These are phyloP conservation scores for Guyanaporus albipodus DNA, from an alignment of 768 basidiomycete species.

Conservation along the genomic window DNA sequence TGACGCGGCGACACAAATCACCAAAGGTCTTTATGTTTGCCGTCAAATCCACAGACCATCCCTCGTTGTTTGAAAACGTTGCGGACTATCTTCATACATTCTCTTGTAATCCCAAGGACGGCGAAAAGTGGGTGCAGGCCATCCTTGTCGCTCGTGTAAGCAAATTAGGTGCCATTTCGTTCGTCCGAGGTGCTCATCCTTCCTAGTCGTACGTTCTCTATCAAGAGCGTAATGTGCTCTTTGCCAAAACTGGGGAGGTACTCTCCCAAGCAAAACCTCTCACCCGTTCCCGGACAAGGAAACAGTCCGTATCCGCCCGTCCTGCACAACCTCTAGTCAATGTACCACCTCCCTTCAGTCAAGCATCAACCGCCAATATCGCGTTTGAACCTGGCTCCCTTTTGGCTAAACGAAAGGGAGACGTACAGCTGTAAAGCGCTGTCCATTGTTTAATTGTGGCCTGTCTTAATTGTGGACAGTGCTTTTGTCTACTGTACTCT, in stretches of 20 bases:
- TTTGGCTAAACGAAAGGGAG: conserved; percentile 50
- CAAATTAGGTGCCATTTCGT: background rate
- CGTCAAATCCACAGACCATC: conserved; percentile 83
- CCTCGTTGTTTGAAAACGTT: conserved; percentile 81
- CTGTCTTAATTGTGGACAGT: conserved; percentile 3
- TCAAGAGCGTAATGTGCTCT: conserved; percentile 65
- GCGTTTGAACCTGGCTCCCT: conserved; percentile 77
- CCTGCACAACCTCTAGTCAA: conserved; percentile 47
- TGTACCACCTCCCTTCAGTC: conserved; percentile 40
- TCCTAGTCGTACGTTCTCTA: conserved; percentile 75
- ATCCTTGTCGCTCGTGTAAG: conserved; percentile 81
- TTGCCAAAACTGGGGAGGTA: conserved; percentile 33
- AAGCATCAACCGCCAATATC: conserved; percentile 32
- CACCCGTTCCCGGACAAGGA: conserved; percentile 36
- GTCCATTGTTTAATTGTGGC: background rate
- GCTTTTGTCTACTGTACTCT: conserved; percentile 20
- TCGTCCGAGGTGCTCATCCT: conserved; percentile 9
- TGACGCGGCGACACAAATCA: conserved; percentile 72
- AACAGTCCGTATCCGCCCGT: conserved; percentile 33
- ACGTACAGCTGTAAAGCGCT: conserved; percentile 5
- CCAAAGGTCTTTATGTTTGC: conserved; percentile 86
- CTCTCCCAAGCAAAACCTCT: conserved; percentile 32
- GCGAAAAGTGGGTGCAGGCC: conserved; percentile 73
- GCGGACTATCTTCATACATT: conserved; percentile 88
- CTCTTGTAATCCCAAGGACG: conserved; percentile 70